Base-by-base conservation (phyloP, 108 stramenopile genomes). In the Poteriospumella lacustris region DNA sequence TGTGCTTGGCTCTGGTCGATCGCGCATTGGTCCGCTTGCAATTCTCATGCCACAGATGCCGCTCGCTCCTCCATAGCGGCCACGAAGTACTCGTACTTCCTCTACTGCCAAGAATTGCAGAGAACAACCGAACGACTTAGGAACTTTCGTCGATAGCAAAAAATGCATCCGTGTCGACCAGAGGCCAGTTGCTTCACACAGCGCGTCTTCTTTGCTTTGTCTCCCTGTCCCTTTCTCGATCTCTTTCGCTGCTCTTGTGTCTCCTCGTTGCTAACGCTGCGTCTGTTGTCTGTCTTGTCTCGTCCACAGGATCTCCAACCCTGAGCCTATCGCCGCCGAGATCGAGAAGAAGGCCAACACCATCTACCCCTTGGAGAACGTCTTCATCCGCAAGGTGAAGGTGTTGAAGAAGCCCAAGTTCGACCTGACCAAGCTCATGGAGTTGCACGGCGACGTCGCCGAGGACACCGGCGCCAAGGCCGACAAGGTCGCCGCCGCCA, bases 381-480 rank as follows among this genome's bases (percentile, higher is more conserved):
- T 95, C 81, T 97, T 85, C 94, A 92, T 99, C 89, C 93, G 97
- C 78, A 99, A 99, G 94, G 95, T 96, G 39, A 99, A 99, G 96
- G 95, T 97, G 40, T 89, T 99, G 62, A 97, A 98, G 94, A 97
- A 97, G 93, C 99, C 99, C 59, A 97, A 97, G 91, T 99, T 99
- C 81, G 99, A 99, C 91, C 92, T 99, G 31, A 90, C 90, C 59
- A 94, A 94, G 76, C 90, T 99, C 68, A 99, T 99, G 99, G 99
- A 99, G 84, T 93, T 96, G 93, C 99, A 99, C 87, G 93, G 81
- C 67, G 94, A 93, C n/a, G 75, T 29, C 76, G 39, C 59, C 39
- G 87, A 85, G 40, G 88, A 85, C 76, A 91, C 91, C 67, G 95
- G 92, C 58, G 87, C 85, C 43, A 86, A 89, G 59, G 91, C 91